phyloP scores from a whole-genome alignment of 2,329 filamentous ascomycete species.

The Raffaelea arxii region DNA sequence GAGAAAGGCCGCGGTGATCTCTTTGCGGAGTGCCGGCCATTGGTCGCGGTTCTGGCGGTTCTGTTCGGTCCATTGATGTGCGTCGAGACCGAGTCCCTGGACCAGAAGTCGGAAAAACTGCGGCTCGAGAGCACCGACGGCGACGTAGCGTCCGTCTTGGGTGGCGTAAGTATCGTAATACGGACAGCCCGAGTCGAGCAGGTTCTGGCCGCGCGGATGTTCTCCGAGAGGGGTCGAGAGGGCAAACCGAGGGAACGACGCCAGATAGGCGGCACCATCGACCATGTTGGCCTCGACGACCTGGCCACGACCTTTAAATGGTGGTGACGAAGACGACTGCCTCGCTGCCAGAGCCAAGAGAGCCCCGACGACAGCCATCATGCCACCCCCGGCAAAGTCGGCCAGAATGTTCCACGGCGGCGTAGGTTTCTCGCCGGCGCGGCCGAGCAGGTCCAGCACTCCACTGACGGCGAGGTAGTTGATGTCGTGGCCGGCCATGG shows the following conservation, averaged over 20 bases:
- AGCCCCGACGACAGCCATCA: constrained; percentile 71
- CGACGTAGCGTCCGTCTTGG: constrained; percentile 63
- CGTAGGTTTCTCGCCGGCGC: constrained; percentile 58
- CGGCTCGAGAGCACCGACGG: constrained; percentile 84
- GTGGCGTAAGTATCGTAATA: constrained; percentile 89
- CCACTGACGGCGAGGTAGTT: constrained; percentile 91
- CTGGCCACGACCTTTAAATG: constrained; percentile 73
- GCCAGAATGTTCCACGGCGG: constrained; percentile 77
- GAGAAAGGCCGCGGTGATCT: constrained; percentile 57
- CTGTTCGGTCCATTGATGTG: constrained; percentile 27
- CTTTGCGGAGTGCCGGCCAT: constrained; percentile 57
- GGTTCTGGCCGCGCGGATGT: constrained; percentile 59
- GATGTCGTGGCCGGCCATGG: constrained; percentile 92
- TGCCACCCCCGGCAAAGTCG: constrained; percentile 86
- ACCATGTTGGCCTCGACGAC: constrained; percentile 97
- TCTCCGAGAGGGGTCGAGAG: constrained; percentile 54
- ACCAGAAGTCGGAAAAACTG: constrained; percentile 69
- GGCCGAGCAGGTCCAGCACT: constrained; percentile 66
- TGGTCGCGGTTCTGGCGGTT: constrained; percentile 46
- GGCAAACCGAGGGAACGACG: constrained; percentile 64
- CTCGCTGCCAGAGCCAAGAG: constrained; percentile 67
- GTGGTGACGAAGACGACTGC: constrained; percentile 38
- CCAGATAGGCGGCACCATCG: constrained; percentile 72
- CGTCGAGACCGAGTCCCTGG: constrained; percentile 51
- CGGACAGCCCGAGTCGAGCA: constrained; percentile 75